Base-by-base conservation (phyloP, 257 asterid species). In the Anisodus tanguticus region DNA sequence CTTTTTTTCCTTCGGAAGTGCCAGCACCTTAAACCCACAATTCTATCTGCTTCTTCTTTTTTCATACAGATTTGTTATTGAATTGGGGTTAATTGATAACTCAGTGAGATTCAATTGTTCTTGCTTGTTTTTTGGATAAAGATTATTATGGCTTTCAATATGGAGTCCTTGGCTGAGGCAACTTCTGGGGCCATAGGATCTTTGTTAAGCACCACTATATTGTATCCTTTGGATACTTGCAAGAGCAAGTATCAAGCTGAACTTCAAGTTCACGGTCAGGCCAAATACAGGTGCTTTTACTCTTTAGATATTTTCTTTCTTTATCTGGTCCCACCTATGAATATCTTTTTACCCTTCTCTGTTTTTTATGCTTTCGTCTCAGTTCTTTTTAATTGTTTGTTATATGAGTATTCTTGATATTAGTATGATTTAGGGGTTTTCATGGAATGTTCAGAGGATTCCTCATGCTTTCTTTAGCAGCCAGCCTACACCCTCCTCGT, bases 161-260 rank as follows among this genome's bases (percentile, higher is more conserved):
- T 95, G 94, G 99, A 95, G 81, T 92, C 97, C 9, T 9, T 93
- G 69, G 94, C 91, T 77, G 99, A 95, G 89, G 99, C 99, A 80
- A 90, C 97, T 9, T 91, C 99, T 8, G 99, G 98, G 74, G 99
- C 99, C 55, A 86, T 95, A 82, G 99, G 99, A 83, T 85, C 99
- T 66, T 92, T 95, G 86, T 91, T 93, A 51, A 95, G 99, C 89
- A 95, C 97, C 87, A 92, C 99, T 84, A 79, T 95, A 76, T 64
- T 95, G 88, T 95, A 95, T 85, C 99, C 99, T 39, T 90, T 95
- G 12, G 99, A 95, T 64, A 95, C 99, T 83, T 94, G 98, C 92
- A 95, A 95, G 89, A 90, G 93, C n/a, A 95, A 94, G 87, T 95
- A 91, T 68, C 99, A 95, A 90, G 98, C 99, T 86, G 99, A 95